Base-by-base conservation (phyloP, 805 yeast genomes). In the Wickerhamomyces hampshirensis region DNA sequence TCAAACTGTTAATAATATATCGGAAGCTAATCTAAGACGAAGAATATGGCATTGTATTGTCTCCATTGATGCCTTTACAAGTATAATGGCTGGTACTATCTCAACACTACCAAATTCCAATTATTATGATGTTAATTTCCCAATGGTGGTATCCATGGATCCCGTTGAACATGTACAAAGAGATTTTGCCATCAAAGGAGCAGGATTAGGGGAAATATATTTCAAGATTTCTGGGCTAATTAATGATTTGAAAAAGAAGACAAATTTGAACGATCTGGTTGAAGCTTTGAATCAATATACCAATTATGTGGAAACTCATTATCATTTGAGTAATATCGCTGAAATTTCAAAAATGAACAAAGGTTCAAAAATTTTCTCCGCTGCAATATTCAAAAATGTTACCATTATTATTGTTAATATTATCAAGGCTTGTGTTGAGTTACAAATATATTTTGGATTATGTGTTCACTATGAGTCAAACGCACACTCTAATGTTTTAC, bases 21-120 rank as follows among this genome's bases (percentile, higher is more conserved):
- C 16, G 7, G 43, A 32, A 13, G 29, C 39, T 1, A 44, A 48
- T 23, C 15, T 47, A 16, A 40, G 52, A 37, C 41, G 55, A 34
- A 29, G 44, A 3, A 4, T 50, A 10, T 50, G 55, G 55, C 42
- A 34, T 26, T 26, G 28, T 11, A 40, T 50, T 6, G 38, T 39
- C 2, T 31, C 28, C 1, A 29, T 43, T 6, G 53, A 50, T 34
- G 28, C 36, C 9, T 32, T 33, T 26, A 31, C 42, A 3, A n/a
- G 39, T 2, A 23, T 39, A 4, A 12, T 40, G 17, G 27, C 48
- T 0, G 55, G 55, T 1, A 29, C 47, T 1, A 23, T 47, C n/a
- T 17, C 39, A 6, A 33, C 23, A 12, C 6, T 47, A 6, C 50
- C 50, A 1, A 35, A 44, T 7, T 14, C 24, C 0, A 28, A 35